A percentile compares a stretch with the other conserved stretches of the same genome.
These are phyloP conservation scores for grape (Vitis vinifera) DNA, from an alignment of 164 flowering plant species.

Conservation along the genomic window ASM3070453v1 NC_081809.1:6587001-6587500, in stretches of 20 bases:
- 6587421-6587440: not conserved
- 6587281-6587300: conserved; percentile 28
- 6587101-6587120: conserved; percentile 67
- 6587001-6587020: too few species aligned
- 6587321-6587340: conserved; percentile 79
- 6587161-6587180: conserved; percentile 76
- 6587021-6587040: too few species aligned
- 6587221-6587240: conserved; percentile 70
- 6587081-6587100: conserved; percentile 86
- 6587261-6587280: conserved; percentile 78
- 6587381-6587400: conserved; percentile 38
- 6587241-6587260: conserved; percentile 89
- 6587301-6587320: conserved; percentile 58
- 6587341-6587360: conserved; percentile 70
- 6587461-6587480: too few species aligned
- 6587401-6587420: not conserved
- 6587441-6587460: not conserved
- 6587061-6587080: conserved; percentile 65
- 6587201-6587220: conserved; percentile 92
- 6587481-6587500: not conserved
- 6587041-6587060: not conserved
- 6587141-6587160: conserved; percentile 80
- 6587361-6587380: conserved; percentile 74
- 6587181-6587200: conserved; percentile 72
- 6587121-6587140: conserved; percentile 81